Percentiles rank a stretch among this genome's conserved stretches.
Evolutionary conservation across 148 eudicot species (phyloP).

Genomic region (Spergularia marina): DNA sequence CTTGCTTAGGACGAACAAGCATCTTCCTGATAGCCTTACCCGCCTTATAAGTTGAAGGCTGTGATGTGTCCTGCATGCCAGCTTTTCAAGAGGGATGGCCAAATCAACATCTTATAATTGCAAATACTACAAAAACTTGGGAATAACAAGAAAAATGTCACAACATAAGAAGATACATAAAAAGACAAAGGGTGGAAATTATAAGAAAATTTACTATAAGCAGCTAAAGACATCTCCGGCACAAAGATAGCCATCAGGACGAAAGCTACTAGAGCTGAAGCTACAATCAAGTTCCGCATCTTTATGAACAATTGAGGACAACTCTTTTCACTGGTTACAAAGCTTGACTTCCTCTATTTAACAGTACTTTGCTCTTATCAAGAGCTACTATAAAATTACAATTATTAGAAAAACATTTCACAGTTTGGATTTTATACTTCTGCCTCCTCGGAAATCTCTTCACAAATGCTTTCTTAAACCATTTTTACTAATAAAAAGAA

Average conservation of each 20-base stretch:
- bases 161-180: not conserved
- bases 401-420: too few relatives aligned
- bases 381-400: too few relatives aligned
- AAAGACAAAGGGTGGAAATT: too few relatives aligned
- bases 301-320: not conserved
- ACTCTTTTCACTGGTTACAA: not conserved
- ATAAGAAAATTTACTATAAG: not conserved
- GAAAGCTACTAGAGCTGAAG: not conserved
- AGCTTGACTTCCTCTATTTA: not conserved
- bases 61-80: slow-evolving; percentile 10
- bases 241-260: slow-evolving; percentile 9
- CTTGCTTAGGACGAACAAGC: slow-evolving; percentile 1
- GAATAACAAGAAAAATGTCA: not conserved
- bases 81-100: not conserved
- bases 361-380: not conserved
- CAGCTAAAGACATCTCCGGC: not conserved
- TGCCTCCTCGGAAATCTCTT: not conserved
- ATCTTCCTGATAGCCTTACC: not conserved
- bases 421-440: not conserved
- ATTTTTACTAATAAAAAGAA: not conserved
- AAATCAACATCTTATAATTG: not conserved
- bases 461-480: too few relatives aligned
- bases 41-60: not conserved
- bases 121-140: not conserved
- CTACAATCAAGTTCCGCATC: slow-evolving; percentile 6